Evolutionary conservation across 306 rosid species (phyloP).

Genomic region (Trifolium subterraneum): DNA sequence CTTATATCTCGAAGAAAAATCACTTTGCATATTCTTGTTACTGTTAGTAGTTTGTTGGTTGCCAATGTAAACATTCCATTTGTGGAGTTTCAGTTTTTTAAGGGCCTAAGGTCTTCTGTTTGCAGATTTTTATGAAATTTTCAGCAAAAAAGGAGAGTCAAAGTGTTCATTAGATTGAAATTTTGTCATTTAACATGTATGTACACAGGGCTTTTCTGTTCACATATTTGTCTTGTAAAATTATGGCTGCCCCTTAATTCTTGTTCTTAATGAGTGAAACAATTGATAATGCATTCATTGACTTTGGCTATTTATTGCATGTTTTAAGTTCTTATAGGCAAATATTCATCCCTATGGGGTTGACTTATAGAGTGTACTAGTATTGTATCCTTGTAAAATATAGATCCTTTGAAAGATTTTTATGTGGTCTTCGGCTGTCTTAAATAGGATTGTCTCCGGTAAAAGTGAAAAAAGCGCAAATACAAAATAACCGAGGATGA

Average conservation of each 20-base stretch:
- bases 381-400: slow-evolving; percentile 4
- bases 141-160: slow-evolving; percentile 28
- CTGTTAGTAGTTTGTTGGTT: slow-evolving; percentile 63
- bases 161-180: slow-evolving; percentile 29
- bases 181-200: slow-evolving; percentile 40
- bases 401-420: not conserved
- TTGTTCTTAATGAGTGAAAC: slow-evolving; percentile 39
- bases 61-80: slow-evolving; percentile 32
- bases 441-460: not conserved
- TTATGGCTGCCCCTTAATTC: slow-evolving; percentile 8
- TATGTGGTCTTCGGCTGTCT: not conserved
- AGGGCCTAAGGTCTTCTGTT: slow-evolving; percentile 46
- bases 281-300: slow-evolving; percentile 24
- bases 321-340: not conserved
- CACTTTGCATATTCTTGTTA: slow-evolving; percentile 95
- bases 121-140: slow-evolving; percentile 20
- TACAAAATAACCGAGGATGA: not conserved
- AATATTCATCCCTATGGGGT: not conserved
- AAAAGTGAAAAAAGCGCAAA: not conserved
- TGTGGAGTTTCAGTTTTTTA: slow-evolving; percentile 39
- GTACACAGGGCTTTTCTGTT: slow-evolving; percentile 43
- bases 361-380: not conserved
- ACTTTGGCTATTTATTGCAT: not conserved
- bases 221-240: slow-evolving; percentile 46
- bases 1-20: slow-evolving; percentile 84